These are phyloP conservation scores for Saprolegnia parasitica DNA, from an alignment of 352 stramenopile species.

Conservation along the genomic window DNA sequence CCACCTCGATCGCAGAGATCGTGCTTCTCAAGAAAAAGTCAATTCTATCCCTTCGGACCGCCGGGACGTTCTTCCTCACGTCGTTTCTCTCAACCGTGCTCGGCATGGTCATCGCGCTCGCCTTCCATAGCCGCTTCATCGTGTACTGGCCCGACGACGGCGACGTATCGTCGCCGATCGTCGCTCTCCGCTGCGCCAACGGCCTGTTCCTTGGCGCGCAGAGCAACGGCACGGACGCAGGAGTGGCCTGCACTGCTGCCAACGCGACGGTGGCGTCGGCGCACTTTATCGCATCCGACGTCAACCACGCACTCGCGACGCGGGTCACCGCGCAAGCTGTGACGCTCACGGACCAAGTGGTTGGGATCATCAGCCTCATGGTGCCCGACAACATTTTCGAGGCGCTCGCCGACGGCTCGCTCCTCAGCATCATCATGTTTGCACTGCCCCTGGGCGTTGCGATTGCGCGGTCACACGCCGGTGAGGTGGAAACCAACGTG, in stretches of 20 bases:
- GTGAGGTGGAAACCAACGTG: slow-evolving; percentile 23
- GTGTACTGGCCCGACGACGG: neutral
- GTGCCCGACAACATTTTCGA: slow-evolving; percentile 68
- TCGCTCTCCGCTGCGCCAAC: slow-evolving; percentile 41
- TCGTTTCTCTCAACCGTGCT: slow-evolving; percentile 48
- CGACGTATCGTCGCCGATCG: neutral
- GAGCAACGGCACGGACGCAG: slow-evolving; percentile 40
- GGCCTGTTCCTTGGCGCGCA: slow-evolving; percentile 43
- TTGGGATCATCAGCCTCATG: slow-evolving; percentile 54
- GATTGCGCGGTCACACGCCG: slow-evolving; percentile 25
- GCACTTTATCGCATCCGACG: neutral
- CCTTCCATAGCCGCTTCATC: slow-evolving; percentile 38
- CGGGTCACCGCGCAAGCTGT: slow-evolving; percentile 36
- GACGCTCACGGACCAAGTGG: slow-evolving; percentile 58
- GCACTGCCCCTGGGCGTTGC: slow-evolving; percentile 57
- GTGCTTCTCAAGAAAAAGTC: slow-evolving; percentile 21
- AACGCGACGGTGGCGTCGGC: neutral
- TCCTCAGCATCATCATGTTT: slow-evolving; percentile 68
- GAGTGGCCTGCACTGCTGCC: slow-evolving; percentile 19
- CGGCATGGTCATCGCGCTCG: slow-evolving; percentile 49
- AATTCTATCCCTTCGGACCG: neutral
- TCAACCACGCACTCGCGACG: slow-evolving; percentile 38
- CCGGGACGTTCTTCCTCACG: slow-evolving; percentile 20
- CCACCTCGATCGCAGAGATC: slow-evolving; percentile 37
- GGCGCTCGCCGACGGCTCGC: slow-evolving; percentile 48